phyloP scores from a whole-genome alignment of 805 yeast genomes.

The Metschnikowia similis region DNA sequence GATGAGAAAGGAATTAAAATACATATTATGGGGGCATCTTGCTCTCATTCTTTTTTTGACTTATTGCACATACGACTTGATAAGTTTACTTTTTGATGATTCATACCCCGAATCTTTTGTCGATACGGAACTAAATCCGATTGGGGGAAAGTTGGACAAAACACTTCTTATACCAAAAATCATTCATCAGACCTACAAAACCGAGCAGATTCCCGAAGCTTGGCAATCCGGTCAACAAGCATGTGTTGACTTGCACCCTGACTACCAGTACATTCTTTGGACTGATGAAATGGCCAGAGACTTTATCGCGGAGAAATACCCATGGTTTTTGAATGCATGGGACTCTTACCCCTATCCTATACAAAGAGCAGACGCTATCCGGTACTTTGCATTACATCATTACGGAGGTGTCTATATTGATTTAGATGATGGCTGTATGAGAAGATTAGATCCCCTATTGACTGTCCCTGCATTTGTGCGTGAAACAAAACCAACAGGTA shows the following conservation, averaged over 20 bases:
- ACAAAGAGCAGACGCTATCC: slow-evolving; percentile 84
- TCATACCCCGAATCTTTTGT: slow-evolving; percentile 59
- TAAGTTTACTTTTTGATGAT: slow-evolving; percentile 71
- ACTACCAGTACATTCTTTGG: slow-evolving; percentile 85
- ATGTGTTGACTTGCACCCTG: slow-evolving; percentile 78
- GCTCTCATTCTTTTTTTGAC: slow-evolving; percentile 49
- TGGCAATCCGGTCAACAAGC: slow-evolving; percentile 78
- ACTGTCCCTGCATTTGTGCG: slow-evolving; percentile 82
- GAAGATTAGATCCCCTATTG: slow-evolving; percentile 74
- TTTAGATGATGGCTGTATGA: slow-evolving; percentile 82
- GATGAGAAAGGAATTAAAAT: slow-evolving; percentile 65
- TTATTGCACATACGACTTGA: slow-evolving; percentile 67
- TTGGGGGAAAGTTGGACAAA: slow-evolving; percentile 36
- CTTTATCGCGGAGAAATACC: slow-evolving; percentile 72
- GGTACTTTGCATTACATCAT: slow-evolving; percentile 78
- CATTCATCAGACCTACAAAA: slow-evolving; percentile 90
- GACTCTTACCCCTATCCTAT: slow-evolving; percentile 77
- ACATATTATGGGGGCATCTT: slow-evolving; percentile 56
- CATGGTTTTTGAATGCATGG: slow-evolving; percentile 82
- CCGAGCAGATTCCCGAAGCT: slow-evolving; percentile 67
- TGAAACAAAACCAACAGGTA: slow-evolving; percentile 85
- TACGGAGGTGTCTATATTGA: slow-evolving; percentile 91
- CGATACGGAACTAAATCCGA: slow-evolving; percentile 59
- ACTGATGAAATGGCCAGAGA: slow-evolving; percentile 79
- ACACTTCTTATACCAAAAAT: slow-evolving; percentile 76